Evolutionary conservation across 2,329 filamentous ascomycete species (phyloP), one percentile per base, ranked within the genome.

Genomic region (Colletotrichum sp.): DNA sequence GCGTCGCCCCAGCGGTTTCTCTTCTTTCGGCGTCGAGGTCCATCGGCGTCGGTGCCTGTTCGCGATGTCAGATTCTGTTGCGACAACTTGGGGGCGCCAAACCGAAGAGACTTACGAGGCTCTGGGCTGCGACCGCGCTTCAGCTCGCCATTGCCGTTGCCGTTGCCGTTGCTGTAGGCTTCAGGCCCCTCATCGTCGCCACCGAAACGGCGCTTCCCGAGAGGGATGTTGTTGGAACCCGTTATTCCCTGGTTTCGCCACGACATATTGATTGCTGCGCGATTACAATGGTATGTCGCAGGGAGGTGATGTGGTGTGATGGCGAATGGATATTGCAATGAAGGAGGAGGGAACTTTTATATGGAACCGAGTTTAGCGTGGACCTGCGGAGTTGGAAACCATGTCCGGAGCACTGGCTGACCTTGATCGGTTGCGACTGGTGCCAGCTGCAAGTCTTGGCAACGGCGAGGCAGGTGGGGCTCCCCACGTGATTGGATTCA

Each of bases 1-100:
- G 95, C 95, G 85, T 98, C 96, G 78, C 97, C 97, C 97, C 97
- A 99, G 82, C 97, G 93, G 84, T 99, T 99, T 84, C 96, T 94
- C 93, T 98, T 98, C 92, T 98, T 98, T 84, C 97, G 95, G 80
- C 94, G 94, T 83, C 94, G 94, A 76, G 93, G 91, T 72, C 95
- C 96, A 85, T 98, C 96, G 65, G 84, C 83, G 73, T 90, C 89
- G 76, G 87, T 85, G 78, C 89, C 88, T 81, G 9, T 8, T 29
- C 33, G 15, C 12, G 85, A 81, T 72, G 24, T 72, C n/a, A 83
- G 82, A 84, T 70, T 29, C 69, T 69, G 65, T 74, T 59, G 70
- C 51, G 15, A 54, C 8, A 24, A 57, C 9, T 31, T 33, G 31
- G 34, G 11, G 8, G 8, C 66, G 34, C 15, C 18, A 27, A 18